These are phyloP conservation scores for Penicillium sp. DNA, from an alignment of 2,329 filamentous ascomycete species.

Conservation along the genomic window DNA sequence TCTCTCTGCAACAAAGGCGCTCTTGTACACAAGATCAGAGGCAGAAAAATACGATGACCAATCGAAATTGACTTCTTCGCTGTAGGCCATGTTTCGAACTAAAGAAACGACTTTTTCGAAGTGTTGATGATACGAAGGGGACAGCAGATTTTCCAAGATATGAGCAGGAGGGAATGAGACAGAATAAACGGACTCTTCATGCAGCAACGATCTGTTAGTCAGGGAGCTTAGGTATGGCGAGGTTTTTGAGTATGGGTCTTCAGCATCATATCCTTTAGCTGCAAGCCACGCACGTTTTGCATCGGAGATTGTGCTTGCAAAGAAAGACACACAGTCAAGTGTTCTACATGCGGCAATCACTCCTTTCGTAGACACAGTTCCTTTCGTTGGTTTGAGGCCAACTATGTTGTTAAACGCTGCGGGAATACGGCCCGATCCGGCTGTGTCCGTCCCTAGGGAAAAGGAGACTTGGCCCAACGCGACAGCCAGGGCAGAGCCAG, in stretches of 20 bases:
- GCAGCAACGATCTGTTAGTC: conserved; percentile 4
- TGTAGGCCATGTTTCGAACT: conserved; percentile 1
- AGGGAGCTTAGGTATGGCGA: background rate
- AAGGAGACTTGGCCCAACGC: conserved; percentile 46
- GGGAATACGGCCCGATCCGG: conserved; percentile 24
- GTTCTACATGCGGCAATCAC: conserved; percentile 48
- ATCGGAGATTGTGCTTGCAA: conserved; percentile 48
- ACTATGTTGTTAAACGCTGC: conserved; percentile 25
- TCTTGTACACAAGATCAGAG: conserved; percentile 54
- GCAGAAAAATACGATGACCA: conserved; percentile 51
- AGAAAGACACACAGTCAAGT: conserved; percentile 56
- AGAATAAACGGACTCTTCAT: conserved; percentile 5
- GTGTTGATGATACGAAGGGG: background rate
- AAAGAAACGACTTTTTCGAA: conserved; percentile 9
- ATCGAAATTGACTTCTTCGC: conserved; percentile 28
- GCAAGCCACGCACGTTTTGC: conserved; percentile 40
- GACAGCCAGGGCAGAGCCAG: conserved; percentile 54
- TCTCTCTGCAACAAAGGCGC: conserved; percentile 56
- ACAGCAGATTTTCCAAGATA: background rate
- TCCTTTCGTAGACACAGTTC: conserved; percentile 21
- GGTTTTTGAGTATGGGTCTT: conserved; percentile 48
- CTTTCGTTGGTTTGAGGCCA: conserved; percentile 24
- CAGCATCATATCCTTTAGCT: conserved; percentile 46
- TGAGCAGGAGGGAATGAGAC: conserved; percentile 6
- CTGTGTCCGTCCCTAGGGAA: conserved; percentile 43